Conservation (phyloP, 2,329 filamentous ascomycete genomes). For the Diatrype stigma region DNA sequence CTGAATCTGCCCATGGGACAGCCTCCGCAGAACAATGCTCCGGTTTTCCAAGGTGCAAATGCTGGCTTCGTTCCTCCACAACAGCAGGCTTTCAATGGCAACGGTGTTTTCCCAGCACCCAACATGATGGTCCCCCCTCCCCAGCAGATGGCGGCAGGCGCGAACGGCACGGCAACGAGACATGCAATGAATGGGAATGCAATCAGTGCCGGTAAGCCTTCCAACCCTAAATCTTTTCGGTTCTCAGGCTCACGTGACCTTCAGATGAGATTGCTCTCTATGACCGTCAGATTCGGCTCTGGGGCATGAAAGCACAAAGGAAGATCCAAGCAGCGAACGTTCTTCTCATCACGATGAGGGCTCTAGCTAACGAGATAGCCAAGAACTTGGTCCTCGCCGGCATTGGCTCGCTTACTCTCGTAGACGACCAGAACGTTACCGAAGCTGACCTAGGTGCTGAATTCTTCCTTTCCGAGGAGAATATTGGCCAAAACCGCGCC, state of each 20-base stretch:
- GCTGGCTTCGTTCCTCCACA: neutral
- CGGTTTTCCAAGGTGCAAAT: neutral
- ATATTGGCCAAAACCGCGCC: constrained; percentile 81
- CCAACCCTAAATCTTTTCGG: neutral
- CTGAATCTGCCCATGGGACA: neutral
- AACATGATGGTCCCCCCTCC: neutral
- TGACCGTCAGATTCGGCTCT: constrained; percentile 93
- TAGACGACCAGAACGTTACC: constrained; percentile 72
- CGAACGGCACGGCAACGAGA: neutral
- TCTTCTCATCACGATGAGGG: constrained; percentile 82
- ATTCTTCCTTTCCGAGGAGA: constrained; percentile 69
- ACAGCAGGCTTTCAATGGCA: neutral
- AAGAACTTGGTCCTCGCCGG: constrained; percentile 97
- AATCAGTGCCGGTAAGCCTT: constrained; percentile 32
- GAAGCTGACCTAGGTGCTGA: constrained; percentile 77
- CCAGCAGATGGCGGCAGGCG: neutral
- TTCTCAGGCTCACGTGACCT: constrained; percentile 9
- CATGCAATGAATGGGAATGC: constrained; percentile 17
- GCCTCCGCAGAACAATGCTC: neutral
- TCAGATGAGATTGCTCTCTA: constrained; percentile 94
- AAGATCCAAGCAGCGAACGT: constrained; percentile 87
- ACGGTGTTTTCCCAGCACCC: neutral
- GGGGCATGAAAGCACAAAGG: constrained; percentile 93
- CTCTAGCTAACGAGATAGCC: constrained; percentile 87
- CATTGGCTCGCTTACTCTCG: constrained; percentile 82